Evolutionary conservation across 2,329 filamentous ascomycete genomes (phyloP).

Genomic region (Emmonsiellopsis sp.): DNA sequence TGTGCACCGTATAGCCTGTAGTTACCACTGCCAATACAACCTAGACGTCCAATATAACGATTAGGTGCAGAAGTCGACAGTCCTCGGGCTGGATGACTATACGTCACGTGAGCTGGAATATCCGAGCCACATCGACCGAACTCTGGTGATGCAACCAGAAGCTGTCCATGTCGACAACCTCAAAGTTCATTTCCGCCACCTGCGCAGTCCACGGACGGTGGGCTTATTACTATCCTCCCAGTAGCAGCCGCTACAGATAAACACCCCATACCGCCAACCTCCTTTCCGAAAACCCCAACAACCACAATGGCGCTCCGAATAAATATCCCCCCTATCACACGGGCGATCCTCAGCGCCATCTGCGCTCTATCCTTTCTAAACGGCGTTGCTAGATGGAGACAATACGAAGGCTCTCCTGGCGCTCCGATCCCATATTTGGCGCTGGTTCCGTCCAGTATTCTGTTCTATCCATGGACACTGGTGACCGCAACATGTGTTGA

Average conservation of each 20-base stretch:
- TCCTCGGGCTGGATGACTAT: no score
- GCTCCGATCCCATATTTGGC: conserved; percentile 69
- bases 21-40: no score
- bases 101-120: no score
- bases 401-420: conserved; percentile 48
- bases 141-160: neutral
- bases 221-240: neutral
- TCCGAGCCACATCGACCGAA: neutral
- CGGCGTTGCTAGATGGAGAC: conserved; percentile 55
- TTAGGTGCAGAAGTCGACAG: no score
- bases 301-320: conserved; percentile 66
- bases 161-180: neutral
- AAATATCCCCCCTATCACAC: conserved; percentile 87
- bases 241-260: neutral
- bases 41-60: no score
- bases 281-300: neutral
- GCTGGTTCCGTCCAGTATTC: conserved; percentile 71
- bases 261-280: neutral
- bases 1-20: no score
- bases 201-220: neutral
- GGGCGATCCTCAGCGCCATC: conserved; percentile 66
- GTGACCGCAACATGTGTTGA: conserved; percentile 80
- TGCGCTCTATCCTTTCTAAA: conserved; percentile 67
- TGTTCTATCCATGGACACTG: conserved; percentile 91
- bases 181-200: neutral